Base-by-base conservation (phyloP, 208 protist species). In the Trypanosomatidae sp. region DNA sequence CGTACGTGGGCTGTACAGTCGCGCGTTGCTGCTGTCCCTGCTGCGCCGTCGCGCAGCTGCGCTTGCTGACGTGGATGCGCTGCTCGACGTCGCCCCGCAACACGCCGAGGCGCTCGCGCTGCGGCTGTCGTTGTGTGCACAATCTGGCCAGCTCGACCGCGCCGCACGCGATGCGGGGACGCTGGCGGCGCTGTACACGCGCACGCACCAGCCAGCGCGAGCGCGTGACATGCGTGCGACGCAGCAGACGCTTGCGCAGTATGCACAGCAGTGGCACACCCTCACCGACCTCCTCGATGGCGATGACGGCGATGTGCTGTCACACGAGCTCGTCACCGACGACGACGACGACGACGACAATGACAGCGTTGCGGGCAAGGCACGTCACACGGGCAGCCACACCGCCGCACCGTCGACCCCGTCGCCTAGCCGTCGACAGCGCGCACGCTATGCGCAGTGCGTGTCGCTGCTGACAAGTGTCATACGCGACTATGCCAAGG, bases 11-110 rank as follows among this genome's bases (percentile, higher is more conserved):
- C 43, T 89, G 8, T 89, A 67, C 53, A 88, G 80, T 41, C 72
- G 85, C 2, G 85, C 85, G 3, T 69, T 89, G 54, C 53, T 93
- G 0, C 62, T 80, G 20, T 71, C 55, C 2, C 74, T 88, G 51
- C 65, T 84, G 66, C 66, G 72, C 1, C 47, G 71, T 48, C 41
- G 58, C 7, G 41, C 48, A 6, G 44, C 56, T 11, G 73, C 66
- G 18, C 43, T 88, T 28, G 46, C 38, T 4, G 85, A 87, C 46
- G 43, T 93, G 38, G 56, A 88, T 37, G 25, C 43, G 2, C 56
- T 93, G 6, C 55, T 93, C 0, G 3, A 25, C 0, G 16, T 66
- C 19, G 46, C 71, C 35, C 41, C 64, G 18, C 46, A 70, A 13
- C 74, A 86, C 48, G 30, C 55, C 4, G 47, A 71, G 40, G 80